A percentile compares a stretch with the other conserved stretches of the same genome.
Evolutionary conservation across 306 rosid species (phyloP).

Genomic region (Adenanthera pavonina): DNA sequence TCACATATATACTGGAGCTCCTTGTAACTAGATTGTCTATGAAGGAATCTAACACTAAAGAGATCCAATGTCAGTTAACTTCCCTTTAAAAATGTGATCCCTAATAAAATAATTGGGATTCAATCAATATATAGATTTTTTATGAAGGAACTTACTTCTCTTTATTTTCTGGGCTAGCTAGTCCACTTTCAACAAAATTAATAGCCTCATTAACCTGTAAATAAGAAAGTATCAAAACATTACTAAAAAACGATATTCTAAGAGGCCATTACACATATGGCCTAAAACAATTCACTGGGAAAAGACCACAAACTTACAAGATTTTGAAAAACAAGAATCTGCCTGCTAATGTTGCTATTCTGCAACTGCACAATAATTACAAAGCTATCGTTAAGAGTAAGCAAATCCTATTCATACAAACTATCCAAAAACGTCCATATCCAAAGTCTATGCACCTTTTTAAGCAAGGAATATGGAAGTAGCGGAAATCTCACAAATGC

Average conservation of each 20-base stretch:
- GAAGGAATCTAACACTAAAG: slow-evolving; percentile 72
- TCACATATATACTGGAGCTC: slow-evolving; percentile 88
- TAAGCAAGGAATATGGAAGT: slow-evolving; percentile 67
- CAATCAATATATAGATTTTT: background rate
- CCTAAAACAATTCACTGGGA: slow-evolving; percentile 15
- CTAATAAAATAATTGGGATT: slow-evolving; percentile 15
- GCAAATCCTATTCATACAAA: slow-evolving; percentile 8
- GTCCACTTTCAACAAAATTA: slow-evolving; percentile 52
- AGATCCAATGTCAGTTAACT: slow-evolving; percentile 30
- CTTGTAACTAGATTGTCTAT: slow-evolving; percentile 88
- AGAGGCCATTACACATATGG: slow-evolving; percentile 8
- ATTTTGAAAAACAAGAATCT: slow-evolving; percentile 51
- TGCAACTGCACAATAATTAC: slow-evolving; percentile 64
- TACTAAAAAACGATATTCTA: slow-evolving; percentile 16
- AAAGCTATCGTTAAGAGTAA: slow-evolving; percentile 41
- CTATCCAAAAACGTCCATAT: slow-evolving; percentile 18
- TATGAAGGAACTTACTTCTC: slow-evolving; percentile 59
- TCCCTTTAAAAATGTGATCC: slow-evolving; percentile 7
- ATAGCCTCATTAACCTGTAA: slow-evolving; percentile 77
- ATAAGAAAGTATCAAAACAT: slow-evolving; percentile 26
- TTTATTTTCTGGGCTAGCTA: slow-evolving; percentile 56
- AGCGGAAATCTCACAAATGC: slow-evolving; percentile 72
- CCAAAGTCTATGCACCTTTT: slow-evolving; percentile 65
- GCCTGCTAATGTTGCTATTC: slow-evolving; percentile 67
- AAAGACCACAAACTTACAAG: slow-evolving; percentile 62